phyloP scores from a whole-genome alignment of 2,329 filamentous ascomycete species.

The Hymenoscyphus occultus region DNA sequence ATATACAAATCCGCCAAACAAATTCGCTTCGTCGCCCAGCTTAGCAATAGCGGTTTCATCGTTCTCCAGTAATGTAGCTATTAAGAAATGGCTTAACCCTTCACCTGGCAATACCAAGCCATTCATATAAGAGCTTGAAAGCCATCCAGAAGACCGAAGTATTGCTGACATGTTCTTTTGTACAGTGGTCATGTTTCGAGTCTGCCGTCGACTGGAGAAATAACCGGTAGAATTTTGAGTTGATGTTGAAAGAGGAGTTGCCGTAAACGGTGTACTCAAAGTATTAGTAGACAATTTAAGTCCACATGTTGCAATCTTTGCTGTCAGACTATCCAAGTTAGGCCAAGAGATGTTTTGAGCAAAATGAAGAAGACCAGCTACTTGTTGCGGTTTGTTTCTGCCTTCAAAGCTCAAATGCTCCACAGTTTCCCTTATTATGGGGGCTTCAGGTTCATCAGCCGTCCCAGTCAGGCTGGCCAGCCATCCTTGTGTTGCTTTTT shows the following conservation, averaged over 20 bases:
- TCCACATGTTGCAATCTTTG: conserved; percentile 34
- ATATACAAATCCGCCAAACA: conserved; percentile 64
- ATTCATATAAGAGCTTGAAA: conserved; percentile 65
- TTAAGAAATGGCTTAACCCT: conserved; percentile 59
- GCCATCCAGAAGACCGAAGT: conserved; percentile 60
- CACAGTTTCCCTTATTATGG: conserved; percentile 37
- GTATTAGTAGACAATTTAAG: conserved; percentile 30
- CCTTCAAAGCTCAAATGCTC: conserved; percentile 37
- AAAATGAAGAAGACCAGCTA: conserved; percentile 61
- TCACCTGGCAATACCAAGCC: conserved; percentile 65
- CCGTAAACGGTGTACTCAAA: conserved; percentile 25
- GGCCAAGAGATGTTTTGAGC: conserved; percentile 62
- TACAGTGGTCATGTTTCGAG: conserved; percentile 22
- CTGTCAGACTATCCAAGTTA: conserved; percentile 45
- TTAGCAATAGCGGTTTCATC: conserved; percentile 57
- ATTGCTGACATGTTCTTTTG: conserved; percentile 51
- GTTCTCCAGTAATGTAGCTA: conserved; percentile 63
- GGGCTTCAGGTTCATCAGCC: conserved; percentile 41
- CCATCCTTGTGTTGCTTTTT: conserved; percentile 45
- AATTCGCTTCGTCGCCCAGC: conserved; percentile 58
- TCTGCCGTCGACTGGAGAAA: conserved; percentile 31
- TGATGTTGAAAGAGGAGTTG: conserved; percentile 33
- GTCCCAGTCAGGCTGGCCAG: conserved; percentile 53
- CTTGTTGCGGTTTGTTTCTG: conserved; percentile 55
- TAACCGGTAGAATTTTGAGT: conserved; percentile 34